Percentiles rank a stretch among this genome's conserved stretches.
These are phyloP conservation scores for Chlorella sp. DNA, from an alignment of 139 green algal species.

Conservation along the genomic window DNA sequence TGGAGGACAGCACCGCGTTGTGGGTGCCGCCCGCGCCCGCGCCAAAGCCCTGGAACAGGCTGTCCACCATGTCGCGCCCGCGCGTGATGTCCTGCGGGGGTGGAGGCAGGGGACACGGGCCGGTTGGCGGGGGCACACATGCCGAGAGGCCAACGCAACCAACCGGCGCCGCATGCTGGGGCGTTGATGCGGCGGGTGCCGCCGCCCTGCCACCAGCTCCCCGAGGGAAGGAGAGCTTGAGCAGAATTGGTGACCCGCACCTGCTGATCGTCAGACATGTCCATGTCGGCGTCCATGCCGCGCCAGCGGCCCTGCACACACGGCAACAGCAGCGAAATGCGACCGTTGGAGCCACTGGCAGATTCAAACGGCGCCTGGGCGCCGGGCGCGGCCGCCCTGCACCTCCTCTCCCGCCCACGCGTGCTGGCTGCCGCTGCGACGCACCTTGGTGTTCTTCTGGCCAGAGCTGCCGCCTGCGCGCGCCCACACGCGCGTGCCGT, in stretches of 20 bases:
- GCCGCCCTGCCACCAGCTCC: too few species aligned
- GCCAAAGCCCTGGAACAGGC: constrained; percentile 88
- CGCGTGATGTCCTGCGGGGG: constrained; percentile 91
- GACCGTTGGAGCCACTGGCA: too few species aligned
- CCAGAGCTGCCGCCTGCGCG: neutral
- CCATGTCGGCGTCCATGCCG: constrained; percentile 84
- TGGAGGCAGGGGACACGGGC: neutral
- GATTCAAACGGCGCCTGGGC: too few species aligned
- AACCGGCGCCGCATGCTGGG: too few species aligned
- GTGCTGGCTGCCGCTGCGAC: too few species aligned
- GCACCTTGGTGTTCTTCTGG: constrained; percentile 48
- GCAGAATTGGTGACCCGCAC: neutral
- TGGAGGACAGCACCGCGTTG: constrained; percentile 88
- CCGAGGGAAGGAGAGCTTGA: too few species aligned
- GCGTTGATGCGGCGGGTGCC: too few species aligned
- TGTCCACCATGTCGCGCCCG: constrained; percentile 87
- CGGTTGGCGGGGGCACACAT: too few species aligned
- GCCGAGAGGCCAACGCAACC: too few species aligned
- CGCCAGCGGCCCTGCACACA: constrained; percentile 73
- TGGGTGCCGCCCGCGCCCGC: constrained; percentile 80
- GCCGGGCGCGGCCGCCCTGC: too few species aligned
- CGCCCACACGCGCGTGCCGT: constrained; percentile 20
- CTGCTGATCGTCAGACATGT: constrained; percentile 94
- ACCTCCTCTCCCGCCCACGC: too few species aligned
- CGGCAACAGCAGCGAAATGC: too few species aligned